Evolutionary conservation across 352 stramenopile genomes (phyloP).

Genomic region (Globisporangium irregulare): DNA sequence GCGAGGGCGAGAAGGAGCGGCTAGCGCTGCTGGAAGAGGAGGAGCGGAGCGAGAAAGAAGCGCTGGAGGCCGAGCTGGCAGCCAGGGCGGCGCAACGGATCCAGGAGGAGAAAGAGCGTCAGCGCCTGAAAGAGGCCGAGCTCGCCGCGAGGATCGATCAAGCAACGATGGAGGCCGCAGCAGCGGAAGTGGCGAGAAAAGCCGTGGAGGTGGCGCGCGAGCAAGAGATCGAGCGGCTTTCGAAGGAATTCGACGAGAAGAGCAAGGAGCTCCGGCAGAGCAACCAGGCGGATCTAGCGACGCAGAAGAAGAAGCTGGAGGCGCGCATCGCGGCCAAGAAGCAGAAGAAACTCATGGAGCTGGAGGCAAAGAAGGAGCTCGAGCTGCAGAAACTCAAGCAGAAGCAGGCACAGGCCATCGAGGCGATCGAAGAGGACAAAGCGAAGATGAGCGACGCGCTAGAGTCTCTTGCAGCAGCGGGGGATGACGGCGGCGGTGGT

Average conservation of each 20-base stretch:
- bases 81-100: slow-evolving; percentile 32
- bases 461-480: slow-evolving; percentile 8
- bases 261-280: slow-evolving; percentile 48
- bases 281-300: slow-evolving; percentile 51
- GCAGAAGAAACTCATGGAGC: slow-evolving; percentile 66
- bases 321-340: slow-evolving; percentile 73
- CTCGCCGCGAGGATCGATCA: slow-evolving; percentile 34
- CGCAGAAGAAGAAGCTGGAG: slow-evolving; percentile 72
- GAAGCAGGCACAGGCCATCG: slow-evolving; percentile 41
- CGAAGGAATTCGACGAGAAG: slow-evolving; percentile 63
- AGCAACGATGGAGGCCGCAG: slow-evolving; percentile 35
- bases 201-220: slow-evolving; percentile 45
- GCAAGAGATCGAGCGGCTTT: slow-evolving; percentile 57
- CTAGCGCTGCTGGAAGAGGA: slow-evolving; percentile 34
- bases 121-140: slow-evolving; percentile 46
- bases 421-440: slow-evolving; percentile 33
- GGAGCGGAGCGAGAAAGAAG: slow-evolving; percentile 26
- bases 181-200: slow-evolving; percentile 35
- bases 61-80: slow-evolving; percentile 31
- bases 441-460: slow-evolving; percentile 25
- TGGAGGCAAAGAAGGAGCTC: slow-evolving; percentile 63
- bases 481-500: background rate
- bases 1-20: slow-evolving; percentile 23
- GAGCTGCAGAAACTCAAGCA: slow-evolving; percentile 47
- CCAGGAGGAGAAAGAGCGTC: slow-evolving; percentile 52